A percentile compares a stretch with the other conserved stretches of the same genome.
These are phyloP conservation scores for Phalaenopsis equestris DNA, from an alignment of 106 monocot species.

Conservation along the genomic window DNA sequence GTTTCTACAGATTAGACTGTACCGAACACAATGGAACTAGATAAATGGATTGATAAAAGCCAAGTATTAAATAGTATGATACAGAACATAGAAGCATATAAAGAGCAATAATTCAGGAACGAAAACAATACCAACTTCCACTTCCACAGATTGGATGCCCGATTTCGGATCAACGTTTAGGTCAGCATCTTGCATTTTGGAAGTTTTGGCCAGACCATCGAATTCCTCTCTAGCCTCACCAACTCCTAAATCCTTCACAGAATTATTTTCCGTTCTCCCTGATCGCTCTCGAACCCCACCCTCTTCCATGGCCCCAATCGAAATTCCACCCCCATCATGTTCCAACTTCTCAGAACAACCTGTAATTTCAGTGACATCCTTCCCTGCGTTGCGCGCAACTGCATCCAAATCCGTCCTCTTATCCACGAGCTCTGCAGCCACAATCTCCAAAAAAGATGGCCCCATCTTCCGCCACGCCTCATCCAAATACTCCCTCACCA, in stretches of 20 bases:
- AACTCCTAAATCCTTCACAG: neutral
- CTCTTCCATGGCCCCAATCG: neutral
- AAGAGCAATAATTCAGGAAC: neutral
- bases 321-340: neutral
- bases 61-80: neutral
- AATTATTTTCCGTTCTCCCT: neutral
- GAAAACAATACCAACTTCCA: neutral
- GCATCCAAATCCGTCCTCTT: neutral
- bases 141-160: neutral
- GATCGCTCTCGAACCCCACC: neutral
- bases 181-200: neutral
- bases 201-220: neutral
- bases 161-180: neutral
- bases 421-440: neutral
- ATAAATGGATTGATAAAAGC: neutral
- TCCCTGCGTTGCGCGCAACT: neutral
- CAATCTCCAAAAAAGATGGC: conserved; percentile 32
- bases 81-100: neutral
- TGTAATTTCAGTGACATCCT: neutral
- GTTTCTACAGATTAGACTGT: neutral
- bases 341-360: neutral
- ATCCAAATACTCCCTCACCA: conserved; percentile 16
- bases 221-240: neutral
- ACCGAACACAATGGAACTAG: neutral
- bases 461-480: conserved; percentile 31